Percentiles rank a stretch among this genome's conserved stretches.
These are phyloP conservation scores for Aspergillus niger DNA, from an alignment of 2,329 filamentous ascomycete genomes.

Conservation along the genomic window DNA sequence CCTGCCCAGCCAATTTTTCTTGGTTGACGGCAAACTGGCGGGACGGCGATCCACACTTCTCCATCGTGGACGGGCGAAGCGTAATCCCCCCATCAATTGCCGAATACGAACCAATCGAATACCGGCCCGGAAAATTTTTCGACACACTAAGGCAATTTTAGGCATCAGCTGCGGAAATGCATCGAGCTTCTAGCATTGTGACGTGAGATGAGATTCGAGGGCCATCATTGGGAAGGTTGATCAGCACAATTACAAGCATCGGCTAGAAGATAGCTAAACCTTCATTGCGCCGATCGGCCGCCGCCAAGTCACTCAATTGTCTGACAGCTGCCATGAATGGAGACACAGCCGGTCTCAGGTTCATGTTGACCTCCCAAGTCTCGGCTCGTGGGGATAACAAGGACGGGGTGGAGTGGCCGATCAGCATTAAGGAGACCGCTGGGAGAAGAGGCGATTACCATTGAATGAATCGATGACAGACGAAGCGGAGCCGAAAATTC, in stretches of 20 bases:
- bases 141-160: background rate
- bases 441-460: background rate
- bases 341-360: background rate
- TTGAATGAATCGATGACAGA: background rate
- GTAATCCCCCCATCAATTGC: background rate
- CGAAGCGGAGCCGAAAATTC: background rate
- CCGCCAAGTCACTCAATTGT: background rate
- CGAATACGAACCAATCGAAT: background rate
- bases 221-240: background rate
- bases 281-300: background rate
- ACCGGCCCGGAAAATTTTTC: background rate
- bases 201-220: conserved; percentile 1
- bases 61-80: background rate
- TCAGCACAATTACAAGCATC: background rate
- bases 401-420: background rate
- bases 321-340: background rate
- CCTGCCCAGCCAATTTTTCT: background rate
- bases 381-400: background rate
- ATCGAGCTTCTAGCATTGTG: background rate
- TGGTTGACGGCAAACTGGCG: background rate
- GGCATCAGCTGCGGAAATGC: background rate
- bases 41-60: background rate
- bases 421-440: background rate
- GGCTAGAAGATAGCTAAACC: background rate
- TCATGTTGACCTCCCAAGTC: background rate